Evolutionary conservation across 2,329 filamentous ascomycete species (phyloP).

Genomic region (Pseudogymnoascus sp.): DNA sequence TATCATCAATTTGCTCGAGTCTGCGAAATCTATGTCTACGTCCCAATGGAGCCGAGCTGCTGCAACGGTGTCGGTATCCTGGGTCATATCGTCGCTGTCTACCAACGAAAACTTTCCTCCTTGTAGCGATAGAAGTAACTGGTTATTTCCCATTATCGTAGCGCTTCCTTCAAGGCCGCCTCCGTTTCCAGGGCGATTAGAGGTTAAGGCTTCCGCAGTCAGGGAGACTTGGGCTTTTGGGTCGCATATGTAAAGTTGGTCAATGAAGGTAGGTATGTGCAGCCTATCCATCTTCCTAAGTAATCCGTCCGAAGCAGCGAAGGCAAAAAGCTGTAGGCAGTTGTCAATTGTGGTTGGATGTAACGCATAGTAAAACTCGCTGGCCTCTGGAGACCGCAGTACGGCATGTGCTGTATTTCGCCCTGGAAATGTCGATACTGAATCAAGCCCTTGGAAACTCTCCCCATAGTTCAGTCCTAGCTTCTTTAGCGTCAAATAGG

Average conservation of each 20-base stretch:
- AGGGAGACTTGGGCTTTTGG: constrained; percentile 8
- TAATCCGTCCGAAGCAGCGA: constrained; percentile 12
- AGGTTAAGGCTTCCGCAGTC: background rate
- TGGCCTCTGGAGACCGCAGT: background rate
- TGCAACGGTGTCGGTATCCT: constrained; percentile 10
- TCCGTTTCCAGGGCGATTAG: background rate
- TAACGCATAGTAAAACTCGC: constrained; percentile 11
- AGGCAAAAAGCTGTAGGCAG: constrained; percentile 12
- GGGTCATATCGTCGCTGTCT: background rate
- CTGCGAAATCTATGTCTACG: constrained; percentile 14
- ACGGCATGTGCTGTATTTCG: background rate
- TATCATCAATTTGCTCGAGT: constrained; percentile 9
- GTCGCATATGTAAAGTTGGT: constrained; percentile 2
- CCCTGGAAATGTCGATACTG: constrained; percentile 9
- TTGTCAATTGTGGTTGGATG: constrained; percentile 15
- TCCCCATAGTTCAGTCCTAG: constrained; percentile 22
- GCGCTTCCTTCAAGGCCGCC: background rate
- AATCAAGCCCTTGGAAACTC: constrained; percentile 18
- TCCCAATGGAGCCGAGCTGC: constrained; percentile 15
- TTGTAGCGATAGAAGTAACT: background rate
- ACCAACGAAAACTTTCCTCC: constrained; percentile 9
- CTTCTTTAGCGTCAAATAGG: constrained; percentile 17
- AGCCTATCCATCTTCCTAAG: constrained; percentile 11
- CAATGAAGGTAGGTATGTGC: constrained; percentile 15
- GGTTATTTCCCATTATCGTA: background rate